These are phyloP conservation scores for Mrakia hoshinonis DNA, from an alignment of 768 basidiomycete genomes.

Conservation along the genomic window DNA sequence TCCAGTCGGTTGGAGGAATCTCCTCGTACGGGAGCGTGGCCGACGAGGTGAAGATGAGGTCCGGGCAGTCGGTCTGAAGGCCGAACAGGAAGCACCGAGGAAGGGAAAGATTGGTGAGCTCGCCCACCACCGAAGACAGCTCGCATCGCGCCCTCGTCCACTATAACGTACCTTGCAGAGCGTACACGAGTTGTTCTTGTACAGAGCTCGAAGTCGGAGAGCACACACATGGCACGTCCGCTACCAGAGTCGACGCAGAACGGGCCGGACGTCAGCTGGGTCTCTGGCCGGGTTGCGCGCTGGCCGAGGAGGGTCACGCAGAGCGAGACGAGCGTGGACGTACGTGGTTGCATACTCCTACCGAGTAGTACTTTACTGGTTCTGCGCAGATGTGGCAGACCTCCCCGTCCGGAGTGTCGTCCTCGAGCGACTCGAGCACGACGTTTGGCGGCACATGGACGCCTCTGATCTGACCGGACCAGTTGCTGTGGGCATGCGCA, in stretches of 20 bases:
- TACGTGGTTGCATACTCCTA: constrained; percentile 78
- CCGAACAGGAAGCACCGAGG: background rate
- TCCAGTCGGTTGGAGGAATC: constrained; percentile 43
- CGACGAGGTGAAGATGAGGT: constrained; percentile 66
- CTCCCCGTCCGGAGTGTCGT: constrained; percentile 30
- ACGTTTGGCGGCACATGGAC: background rate
- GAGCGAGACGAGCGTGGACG: background rate
- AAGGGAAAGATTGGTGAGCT: constrained; percentile 52
- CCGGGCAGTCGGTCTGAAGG: constrained; percentile 35
- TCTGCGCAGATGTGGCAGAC: constrained; percentile 91
- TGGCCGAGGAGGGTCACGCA: background rate
- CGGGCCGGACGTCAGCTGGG: constrained; percentile 10
- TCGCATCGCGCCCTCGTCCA: background rate
- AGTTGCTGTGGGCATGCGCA: background rate
- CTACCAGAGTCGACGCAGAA: background rate
- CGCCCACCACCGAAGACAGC: background rate
- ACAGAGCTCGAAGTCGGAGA: constrained; percentile 74
- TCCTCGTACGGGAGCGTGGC: constrained; percentile 55
- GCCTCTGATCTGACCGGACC: background rate
- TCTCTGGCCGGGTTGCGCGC: too few relatives aligned
- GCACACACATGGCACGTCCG: constrained; percentile 56
- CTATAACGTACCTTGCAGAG: constrained; percentile 76
- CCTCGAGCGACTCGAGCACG: constrained; percentile 21
- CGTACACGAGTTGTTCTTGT: constrained; percentile 87
- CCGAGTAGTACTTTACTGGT: constrained; percentile 76